Percentiles rank a stretch among this genome's conserved stretches.
These are phyloP conservation scores for Candida chilensis DNA, from an alignment of 805 yeast genomes.

Conservation along the genomic window DNA sequence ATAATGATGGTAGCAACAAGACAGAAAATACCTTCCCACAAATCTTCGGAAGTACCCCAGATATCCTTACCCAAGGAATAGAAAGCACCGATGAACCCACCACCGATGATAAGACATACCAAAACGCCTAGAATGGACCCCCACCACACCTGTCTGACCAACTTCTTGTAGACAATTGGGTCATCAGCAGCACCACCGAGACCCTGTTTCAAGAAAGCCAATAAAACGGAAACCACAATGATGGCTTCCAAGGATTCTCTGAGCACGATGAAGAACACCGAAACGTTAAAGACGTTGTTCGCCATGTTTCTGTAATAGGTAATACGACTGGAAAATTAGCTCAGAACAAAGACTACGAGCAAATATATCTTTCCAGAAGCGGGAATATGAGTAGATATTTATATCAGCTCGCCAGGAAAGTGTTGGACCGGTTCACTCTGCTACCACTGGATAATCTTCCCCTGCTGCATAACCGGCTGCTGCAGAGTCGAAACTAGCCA, in stretches of 20 bases:
- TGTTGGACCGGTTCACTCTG: too few species aligned
- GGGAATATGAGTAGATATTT: too few species aligned
- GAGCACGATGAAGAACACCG: conserved; percentile 81
- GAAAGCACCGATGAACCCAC: conserved; percentile 91
- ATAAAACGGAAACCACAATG: conserved; percentile 79
- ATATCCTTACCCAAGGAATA: conserved; percentile 74
- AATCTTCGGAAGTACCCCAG: conserved; percentile 81
- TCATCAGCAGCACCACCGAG: conserved; percentile 50
- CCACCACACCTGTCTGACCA: conserved; percentile 78
- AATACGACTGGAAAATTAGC: too few species aligned
- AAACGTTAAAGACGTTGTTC: conserved; percentile 52
- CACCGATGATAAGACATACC: conserved; percentile 78
- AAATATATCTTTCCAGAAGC: too few species aligned
- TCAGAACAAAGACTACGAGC: too few species aligned
- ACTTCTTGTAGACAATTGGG: conserved; percentile 43
- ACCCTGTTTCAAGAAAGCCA: conserved; percentile 88
- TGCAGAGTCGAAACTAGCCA: too few species aligned
- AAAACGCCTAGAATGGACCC: conserved; percentile 71
- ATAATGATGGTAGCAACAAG: conserved; percentile 85
- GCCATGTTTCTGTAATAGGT: conserved; percentile 31
- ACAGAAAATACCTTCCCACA: conserved; percentile 96
- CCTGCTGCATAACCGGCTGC: too few species aligned
- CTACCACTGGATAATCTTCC: too few species aligned
- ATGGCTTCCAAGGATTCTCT: conserved; percentile 94
- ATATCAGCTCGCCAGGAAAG: too few species aligned